Evolutionary conservation across 495 filamentous ascomycete genomes (phyloP).

Genomic region (Monascus purpureus): DNA sequence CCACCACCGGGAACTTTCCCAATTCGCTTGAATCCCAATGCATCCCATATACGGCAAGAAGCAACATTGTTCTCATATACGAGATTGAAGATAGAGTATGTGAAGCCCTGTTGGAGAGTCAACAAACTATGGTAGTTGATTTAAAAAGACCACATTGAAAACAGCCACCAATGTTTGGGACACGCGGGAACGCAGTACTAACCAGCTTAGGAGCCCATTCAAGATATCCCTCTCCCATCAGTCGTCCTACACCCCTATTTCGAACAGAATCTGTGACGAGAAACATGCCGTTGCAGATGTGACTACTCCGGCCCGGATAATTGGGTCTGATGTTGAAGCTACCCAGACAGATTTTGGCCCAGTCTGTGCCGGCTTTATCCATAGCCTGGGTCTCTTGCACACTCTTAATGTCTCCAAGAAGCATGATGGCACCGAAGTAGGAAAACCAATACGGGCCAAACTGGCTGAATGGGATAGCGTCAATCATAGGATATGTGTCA

Average conservation of each 20-base stretch:
- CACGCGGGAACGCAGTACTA: slow-evolving; percentile 11
- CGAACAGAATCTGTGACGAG: slow-evolving; percentile 81
- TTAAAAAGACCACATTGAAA: slow-evolving; percentile 1
- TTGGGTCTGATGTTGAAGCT: slow-evolving; percentile 97
- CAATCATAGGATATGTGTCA: slow-evolving; percentile 90
- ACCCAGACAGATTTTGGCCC: slow-evolving; percentile 74
- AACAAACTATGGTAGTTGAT: background rate
- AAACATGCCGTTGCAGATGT: slow-evolving; percentile 94
- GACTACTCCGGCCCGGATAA: slow-evolving; percentile 89
- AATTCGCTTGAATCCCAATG: slow-evolving; percentile 94
- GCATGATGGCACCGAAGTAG: slow-evolving; percentile 88
- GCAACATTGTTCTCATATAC: slow-evolving; percentile 97
- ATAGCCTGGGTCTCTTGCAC: slow-evolving; percentile 43
- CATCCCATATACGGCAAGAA: slow-evolving; percentile 92
- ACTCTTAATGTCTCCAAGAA: slow-evolving; percentile 65
- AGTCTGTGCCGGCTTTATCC: slow-evolving; percentile 50
- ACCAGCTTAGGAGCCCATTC: slow-evolving; percentile 88
- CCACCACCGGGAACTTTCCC: slow-evolving; percentile 82
- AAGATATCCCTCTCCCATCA: slow-evolving; percentile 89
- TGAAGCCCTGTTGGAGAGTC: slow-evolving; percentile 50
- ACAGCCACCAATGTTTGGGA: background rate
- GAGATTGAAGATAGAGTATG: slow-evolving; percentile 94
- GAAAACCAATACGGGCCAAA: slow-evolving; percentile 93
- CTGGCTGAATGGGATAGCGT: slow-evolving; percentile 55
- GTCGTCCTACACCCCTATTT: slow-evolving; percentile 75